These are phyloP conservation scores for Primulina huaijiensis DNA, from an alignment of 257 asterid species.

Conservation along the genomic window DNA sequence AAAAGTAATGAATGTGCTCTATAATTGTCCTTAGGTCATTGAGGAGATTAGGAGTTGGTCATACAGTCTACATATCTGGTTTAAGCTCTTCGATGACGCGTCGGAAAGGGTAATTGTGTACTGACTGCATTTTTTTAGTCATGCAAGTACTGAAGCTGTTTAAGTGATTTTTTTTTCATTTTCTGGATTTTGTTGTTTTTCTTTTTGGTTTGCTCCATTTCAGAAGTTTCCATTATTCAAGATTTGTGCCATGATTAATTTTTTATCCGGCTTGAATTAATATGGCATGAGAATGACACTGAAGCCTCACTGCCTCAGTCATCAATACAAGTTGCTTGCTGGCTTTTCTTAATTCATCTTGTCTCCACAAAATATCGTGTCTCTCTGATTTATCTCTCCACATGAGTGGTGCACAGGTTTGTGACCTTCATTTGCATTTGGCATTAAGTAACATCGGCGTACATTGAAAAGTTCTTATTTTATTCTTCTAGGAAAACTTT, in stretches of 20 bases:
- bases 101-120: slow-evolving; percentile 45
- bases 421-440: slow-evolving; percentile 26
- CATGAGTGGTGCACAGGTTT: slow-evolving; percentile 50
- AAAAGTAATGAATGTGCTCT: too few species aligned
- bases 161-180: too few species aligned
- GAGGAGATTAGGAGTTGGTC: slow-evolving; percentile 74
- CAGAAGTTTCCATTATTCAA: slow-evolving; percentile 7
- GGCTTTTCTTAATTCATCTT: slow-evolving; percentile 68
- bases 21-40: slow-evolving; percentile 53
- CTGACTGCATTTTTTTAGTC: not conserved
- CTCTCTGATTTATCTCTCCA: slow-evolving; percentile 56
- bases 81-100: slow-evolving; percentile 52
- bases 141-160: not conserved
- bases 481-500: not conserved
- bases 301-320: slow-evolving; percentile 72
- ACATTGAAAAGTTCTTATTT: not conserved
- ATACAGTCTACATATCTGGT: slow-evolving; percentile 69
- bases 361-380: slow-evolving; percentile 59
- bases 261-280: slow-evolving; percentile 60
- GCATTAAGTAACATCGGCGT: not conserved
- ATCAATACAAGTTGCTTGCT: slow-evolving; percentile 81
- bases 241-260: not conserved
- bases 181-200: not conserved
- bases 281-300: slow-evolving; percentile 61
- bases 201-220: not conserved